phyloP scores from a whole-genome alignment of 2,329 filamentous ascomycete genomes.

The Aspergillus luchuensis region DNA sequence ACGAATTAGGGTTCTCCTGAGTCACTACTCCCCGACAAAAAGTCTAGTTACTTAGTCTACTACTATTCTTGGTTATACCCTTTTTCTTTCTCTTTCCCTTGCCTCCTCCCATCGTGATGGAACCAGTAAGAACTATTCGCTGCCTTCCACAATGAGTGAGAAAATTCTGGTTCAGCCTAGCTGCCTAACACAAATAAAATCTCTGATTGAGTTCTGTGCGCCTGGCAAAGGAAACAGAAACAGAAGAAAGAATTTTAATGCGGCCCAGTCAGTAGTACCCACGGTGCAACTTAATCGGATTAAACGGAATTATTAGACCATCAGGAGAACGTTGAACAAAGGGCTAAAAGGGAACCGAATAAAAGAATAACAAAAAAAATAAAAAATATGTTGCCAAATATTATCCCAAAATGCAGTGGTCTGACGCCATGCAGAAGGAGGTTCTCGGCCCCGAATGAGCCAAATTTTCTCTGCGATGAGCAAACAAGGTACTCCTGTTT shows the following conservation, averaged over 20 bases:
- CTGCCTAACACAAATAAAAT: background rate
- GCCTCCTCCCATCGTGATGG: background rate
- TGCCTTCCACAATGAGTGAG: background rate
- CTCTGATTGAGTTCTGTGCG: too few species aligned
- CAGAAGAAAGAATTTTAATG: background rate
- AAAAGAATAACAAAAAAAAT: too few species aligned
- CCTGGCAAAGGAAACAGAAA: background rate
- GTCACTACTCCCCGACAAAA: background rate
- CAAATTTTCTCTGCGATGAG: background rate
- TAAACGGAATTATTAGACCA: background rate
- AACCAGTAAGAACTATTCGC: background rate
- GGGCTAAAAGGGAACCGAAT: background rate
- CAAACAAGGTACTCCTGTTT: background rate
- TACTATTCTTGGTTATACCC: background rate
- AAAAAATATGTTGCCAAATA: background rate
- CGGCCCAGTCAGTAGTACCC: background rate
- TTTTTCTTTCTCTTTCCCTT: background rate
- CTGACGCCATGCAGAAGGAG: slow-evolving; percentile 5
- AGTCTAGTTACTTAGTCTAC: background rate
- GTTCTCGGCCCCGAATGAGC: background rate
- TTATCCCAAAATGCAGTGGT: background rate
- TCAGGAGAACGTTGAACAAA: slow-evolving; percentile 1
- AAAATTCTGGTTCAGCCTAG: slow-evolving; percentile 3
- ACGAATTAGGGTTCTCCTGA: slow-evolving; percentile 7
- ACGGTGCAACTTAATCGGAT: background rate